A percentile compares a stretch with the other conserved stretches of the same genome.
Conservation (phyloP, 768 basidiomycete genomes). For the Filobasidium wieringae region DNA sequence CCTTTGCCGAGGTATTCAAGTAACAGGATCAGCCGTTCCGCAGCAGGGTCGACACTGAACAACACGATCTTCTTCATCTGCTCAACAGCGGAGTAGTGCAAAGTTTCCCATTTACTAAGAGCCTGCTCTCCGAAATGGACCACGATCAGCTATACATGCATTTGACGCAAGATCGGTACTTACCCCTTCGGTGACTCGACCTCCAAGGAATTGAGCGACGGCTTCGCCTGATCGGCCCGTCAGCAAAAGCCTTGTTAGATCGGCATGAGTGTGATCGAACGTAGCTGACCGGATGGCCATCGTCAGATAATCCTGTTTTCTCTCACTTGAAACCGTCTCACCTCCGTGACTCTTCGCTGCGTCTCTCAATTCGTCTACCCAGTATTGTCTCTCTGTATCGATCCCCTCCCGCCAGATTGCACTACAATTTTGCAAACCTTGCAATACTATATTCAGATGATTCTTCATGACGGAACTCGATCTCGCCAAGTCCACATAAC, state of each 20-base stretch:
- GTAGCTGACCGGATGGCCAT: not conserved
- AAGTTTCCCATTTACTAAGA: not conserved
- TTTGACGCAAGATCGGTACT: not conserved
- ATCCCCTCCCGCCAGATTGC: conserved; percentile 3
- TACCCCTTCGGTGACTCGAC: not conserved
- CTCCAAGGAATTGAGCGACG: conserved; percentile 2
- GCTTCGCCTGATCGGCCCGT: conserved; percentile 1
- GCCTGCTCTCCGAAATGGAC: not conserved
- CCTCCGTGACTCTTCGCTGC: not conserved
- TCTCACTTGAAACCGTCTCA: not conserved
- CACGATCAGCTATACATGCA: not conserved
- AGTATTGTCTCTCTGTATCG: not conserved
- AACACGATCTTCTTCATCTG: not conserved
- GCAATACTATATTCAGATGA: not conserved
- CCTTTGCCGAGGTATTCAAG: conserved; percentile 1
- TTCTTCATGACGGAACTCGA: not conserved
- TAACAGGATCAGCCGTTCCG: not conserved
- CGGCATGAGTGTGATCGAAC: not conserved
- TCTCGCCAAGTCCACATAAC: not conserved
- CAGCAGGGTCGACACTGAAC: not conserved
- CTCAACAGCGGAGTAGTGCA: not conserved
- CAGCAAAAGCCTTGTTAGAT: conserved; percentile 4
- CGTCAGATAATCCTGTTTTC: not conserved
- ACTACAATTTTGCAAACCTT: not conserved
- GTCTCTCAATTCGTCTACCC: conserved; percentile 1